These are phyloP conservation scores for Daedalea quercina DNA, from an alignment of 768 basidiomycete genomes.

Conservation along the genomic window DNA sequence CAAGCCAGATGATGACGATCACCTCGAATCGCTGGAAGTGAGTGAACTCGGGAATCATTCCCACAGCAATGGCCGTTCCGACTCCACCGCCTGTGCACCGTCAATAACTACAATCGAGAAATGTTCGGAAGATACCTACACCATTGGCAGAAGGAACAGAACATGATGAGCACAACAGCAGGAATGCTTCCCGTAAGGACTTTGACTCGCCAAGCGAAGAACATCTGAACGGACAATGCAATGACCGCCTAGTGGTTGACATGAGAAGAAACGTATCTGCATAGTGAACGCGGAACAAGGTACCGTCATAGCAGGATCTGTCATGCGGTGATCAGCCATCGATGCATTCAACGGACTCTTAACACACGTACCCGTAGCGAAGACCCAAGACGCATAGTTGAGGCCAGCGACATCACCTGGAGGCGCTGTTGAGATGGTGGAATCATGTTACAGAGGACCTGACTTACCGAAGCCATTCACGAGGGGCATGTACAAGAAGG, in stretches of 20 bases:
- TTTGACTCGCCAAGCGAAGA: conserved; percentile 39
- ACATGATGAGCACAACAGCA: conserved; percentile 21
- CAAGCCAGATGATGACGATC: conserved; percentile 35
- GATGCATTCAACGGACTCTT: too few species aligned
- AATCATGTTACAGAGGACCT: neutral
- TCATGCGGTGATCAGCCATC: neutral
- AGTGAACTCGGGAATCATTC: conserved; percentile 25
- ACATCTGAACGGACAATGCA: conserved; percentile 37
- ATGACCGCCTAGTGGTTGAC: conserved; percentile 35
- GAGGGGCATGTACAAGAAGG: conserved; percentile 41
- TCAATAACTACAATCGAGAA: neutral
- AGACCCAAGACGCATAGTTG: conserved; percentile 28
- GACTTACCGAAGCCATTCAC: conserved; percentile 38
- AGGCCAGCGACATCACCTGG: conserved; percentile 25
- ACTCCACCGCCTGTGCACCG: conserved; percentile 26
- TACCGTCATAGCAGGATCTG: conserved; percentile 42
- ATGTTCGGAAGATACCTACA: conserved; percentile 16
- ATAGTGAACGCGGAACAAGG: too few species aligned
- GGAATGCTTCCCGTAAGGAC: conserved; percentile 25
- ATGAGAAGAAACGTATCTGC: neutral
- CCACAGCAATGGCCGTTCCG: conserved; percentile 25
- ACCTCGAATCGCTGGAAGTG: conserved; percentile 28
- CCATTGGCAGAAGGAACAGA: conserved; percentile 20
- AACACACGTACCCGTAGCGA: conserved; percentile 33
- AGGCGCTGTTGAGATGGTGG: too few species aligned